A percentile compares a stretch with the other conserved stretches of the same genome.
These are phyloP conservation scores for Thelonectria blattea DNA, from an alignment of 2,329 filamentous ascomycete species.

Conservation along the genomic window DNA sequence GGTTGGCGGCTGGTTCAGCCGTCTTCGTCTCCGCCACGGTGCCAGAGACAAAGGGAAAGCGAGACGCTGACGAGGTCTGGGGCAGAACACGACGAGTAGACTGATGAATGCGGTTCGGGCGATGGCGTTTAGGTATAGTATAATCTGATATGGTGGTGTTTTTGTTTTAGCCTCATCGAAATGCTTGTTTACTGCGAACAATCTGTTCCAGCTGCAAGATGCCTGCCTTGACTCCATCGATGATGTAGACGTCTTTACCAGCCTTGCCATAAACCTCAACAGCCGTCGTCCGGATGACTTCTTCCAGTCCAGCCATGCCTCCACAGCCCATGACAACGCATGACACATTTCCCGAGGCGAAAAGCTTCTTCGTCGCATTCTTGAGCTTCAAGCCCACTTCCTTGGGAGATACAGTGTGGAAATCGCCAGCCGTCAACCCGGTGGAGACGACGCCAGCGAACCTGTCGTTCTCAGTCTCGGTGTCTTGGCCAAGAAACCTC, in stretches of 20 bases:
- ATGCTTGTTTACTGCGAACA: constrained; percentile 51
- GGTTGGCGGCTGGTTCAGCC: constrained; percentile 70
- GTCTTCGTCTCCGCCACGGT: constrained; percentile 76
- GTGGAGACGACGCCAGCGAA: constrained; percentile 87
- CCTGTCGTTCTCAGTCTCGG: constrained; percentile 45
- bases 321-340: constrained; percentile 87
- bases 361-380: constrained; percentile 70
- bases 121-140: constrained; percentile 15
- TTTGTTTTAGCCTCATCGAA: constrained; percentile 33
- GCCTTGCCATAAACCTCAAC: constrained; percentile 66
- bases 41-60: constrained; percentile 88
- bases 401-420: constrained; percentile 72
- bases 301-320: constrained; percentile 86
- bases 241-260: constrained; percentile 65
- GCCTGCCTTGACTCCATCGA: constrained; percentile 81
- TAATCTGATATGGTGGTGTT: constrained; percentile 5
- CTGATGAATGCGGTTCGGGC: constrained; percentile 38
- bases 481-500: constrained; percentile 62
- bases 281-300: constrained; percentile 74
- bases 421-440: constrained; percentile 77
- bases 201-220: constrained; percentile 66
- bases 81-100: constrained; percentile 66
- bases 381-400: constrained; percentile 71
- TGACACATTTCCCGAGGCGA: constrained; percentile 62
- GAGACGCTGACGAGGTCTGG: constrained; percentile 89